phyloP scores from a whole-genome alignment of 176 grass and related monocot species.

The Bothriochloa decipiens region DNA sequence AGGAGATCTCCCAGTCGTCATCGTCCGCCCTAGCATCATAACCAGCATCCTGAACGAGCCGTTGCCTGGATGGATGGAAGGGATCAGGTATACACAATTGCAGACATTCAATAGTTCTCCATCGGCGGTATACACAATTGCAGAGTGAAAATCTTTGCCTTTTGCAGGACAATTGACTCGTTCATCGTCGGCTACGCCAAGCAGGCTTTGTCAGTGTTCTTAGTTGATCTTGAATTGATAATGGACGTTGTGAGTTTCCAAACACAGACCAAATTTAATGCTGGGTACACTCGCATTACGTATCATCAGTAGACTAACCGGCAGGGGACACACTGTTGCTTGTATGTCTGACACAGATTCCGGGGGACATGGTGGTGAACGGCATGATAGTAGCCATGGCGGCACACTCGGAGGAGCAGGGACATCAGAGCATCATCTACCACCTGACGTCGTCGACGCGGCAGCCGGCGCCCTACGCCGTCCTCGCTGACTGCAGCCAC shows the following conservation, averaged over 20 bases:
- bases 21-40: constrained; percentile 67
- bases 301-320: no score
- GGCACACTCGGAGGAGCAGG: constrained; percentile 37
- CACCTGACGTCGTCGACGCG: constrained; percentile 48
- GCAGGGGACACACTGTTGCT: no score
- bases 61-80: constrained; percentile 77
- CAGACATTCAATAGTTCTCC: not conserved
- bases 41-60: constrained; percentile 63
- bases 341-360: constrained; percentile 31
- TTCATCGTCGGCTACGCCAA: constrained; percentile 59
- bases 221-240: constrained; percentile 40
- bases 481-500: constrained; percentile 1
- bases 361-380: constrained; percentile 75
- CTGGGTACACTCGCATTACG: no score
- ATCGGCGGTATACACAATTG: no score
- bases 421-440: constrained; percentile 11
- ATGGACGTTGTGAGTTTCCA: constrained; percentile 55
- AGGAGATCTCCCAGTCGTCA: constrained; percentile 56
- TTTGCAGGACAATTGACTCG: constrained; percentile 60
- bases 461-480: constrained; percentile 39
- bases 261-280: no score
- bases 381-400: constrained; percentile 59
- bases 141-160: not conserved
- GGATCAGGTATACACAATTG: constrained; percentile 29
- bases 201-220: constrained; percentile 49